Conservation (phyloP, 176 grass and related monocot species). For the Secale cereale region DNA sequence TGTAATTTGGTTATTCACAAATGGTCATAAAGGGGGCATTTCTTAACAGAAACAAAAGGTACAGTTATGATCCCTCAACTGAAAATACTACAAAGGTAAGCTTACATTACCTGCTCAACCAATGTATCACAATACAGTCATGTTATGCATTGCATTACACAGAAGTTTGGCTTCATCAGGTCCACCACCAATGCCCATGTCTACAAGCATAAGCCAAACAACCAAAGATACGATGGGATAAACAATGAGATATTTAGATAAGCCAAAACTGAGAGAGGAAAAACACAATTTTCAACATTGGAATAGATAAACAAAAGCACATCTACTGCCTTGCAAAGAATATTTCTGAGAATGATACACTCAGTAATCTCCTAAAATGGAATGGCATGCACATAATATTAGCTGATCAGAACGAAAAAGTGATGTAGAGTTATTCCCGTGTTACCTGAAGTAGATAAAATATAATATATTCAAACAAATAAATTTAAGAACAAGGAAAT, state of each 20-base stretch:
- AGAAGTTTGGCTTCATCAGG: not conserved
- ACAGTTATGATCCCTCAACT: not conserved
- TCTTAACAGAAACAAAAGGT: not conserved
- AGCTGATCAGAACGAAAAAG: not conserved
- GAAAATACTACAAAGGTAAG: not conserved
- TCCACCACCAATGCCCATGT: not conserved
- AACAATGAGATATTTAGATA: not conserved
- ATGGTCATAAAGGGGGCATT: not conserved
- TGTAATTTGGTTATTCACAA: not conserved
- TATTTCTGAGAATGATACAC: not conserved
- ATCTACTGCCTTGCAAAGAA: not conserved
- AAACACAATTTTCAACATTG: not conserved
- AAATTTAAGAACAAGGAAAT: not conserved
- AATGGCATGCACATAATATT: not conserved
- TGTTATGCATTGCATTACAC: not conserved
- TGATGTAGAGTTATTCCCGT: not conserved
- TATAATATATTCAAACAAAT: not conserved
- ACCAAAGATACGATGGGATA: not conserved
- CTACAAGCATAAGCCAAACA: not conserved
- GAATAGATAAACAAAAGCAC: not conserved
- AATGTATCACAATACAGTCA: not conserved
- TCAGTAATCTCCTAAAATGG: not conserved
- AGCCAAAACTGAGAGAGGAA: not conserved
- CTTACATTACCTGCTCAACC: not conserved
- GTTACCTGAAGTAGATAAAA: not conserved